phyloP scores from a whole-genome alignment of 495 filamentous ascomycete genomes.

The Aspergillus mulundensis region DNA sequence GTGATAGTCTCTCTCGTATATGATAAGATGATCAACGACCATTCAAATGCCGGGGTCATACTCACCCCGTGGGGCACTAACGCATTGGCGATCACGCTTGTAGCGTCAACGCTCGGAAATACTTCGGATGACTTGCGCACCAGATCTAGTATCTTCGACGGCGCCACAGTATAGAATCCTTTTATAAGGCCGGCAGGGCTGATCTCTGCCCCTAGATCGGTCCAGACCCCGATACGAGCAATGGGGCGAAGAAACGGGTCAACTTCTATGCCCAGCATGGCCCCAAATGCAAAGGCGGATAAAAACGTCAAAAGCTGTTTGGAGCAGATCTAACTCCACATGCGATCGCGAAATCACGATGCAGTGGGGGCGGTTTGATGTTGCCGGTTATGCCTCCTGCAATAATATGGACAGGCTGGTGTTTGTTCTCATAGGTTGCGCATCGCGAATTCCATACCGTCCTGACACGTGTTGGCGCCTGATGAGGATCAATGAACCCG shows the following conservation, averaged over 20 bases:
- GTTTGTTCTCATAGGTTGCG: not conserved
- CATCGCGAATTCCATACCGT: not conserved
- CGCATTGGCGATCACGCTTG: not conserved
- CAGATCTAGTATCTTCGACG: too few species aligned
- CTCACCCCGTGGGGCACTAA: conserved; percentile 1
- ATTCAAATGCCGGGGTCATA: not conserved
- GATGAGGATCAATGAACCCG: not conserved
- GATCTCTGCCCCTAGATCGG: not conserved
- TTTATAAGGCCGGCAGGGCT: not conserved
- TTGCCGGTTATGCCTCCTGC: not conserved
- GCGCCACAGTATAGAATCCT: not conserved
- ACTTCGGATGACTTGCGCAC: too few species aligned
- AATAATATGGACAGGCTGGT: not conserved
- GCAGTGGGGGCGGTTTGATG: not conserved
- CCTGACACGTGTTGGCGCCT: not conserved
- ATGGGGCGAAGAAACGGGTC: not conserved
- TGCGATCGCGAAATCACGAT: not conserved
- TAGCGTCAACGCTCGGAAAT: not conserved
- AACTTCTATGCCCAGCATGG: not conserved
- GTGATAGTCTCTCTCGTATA: not conserved
- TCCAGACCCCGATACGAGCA: not conserved
- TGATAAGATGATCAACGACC: not conserved
- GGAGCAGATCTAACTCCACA: not conserved
- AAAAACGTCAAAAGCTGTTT: not conserved
- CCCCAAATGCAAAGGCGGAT: not conserved